Evolutionary conservation across 2,329 filamentous ascomycete species (phyloP).

Genomic region (Claviceps paspali): DNA sequence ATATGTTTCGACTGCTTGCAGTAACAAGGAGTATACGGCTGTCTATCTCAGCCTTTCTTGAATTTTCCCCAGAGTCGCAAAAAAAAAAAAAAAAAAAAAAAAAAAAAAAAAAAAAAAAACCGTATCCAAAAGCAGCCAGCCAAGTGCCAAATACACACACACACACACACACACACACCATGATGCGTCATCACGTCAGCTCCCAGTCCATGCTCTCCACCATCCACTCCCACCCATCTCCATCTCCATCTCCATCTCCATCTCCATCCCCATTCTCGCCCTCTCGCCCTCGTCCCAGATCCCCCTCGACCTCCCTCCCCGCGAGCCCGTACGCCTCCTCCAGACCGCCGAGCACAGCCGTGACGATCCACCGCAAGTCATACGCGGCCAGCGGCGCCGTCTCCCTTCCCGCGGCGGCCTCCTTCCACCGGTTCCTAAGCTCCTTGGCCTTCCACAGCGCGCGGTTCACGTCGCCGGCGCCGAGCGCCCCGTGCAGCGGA

Average conservation of each 20-base stretch:
- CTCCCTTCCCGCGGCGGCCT: slow-evolving; percentile 34
- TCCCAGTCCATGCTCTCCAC: slow-evolving; percentile 26
- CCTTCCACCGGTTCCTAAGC: slow-evolving; percentile 58
- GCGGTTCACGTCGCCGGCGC: slow-evolving; percentile 35
- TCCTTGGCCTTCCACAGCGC: slow-evolving; percentile 53
- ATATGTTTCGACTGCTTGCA: too few relatives aligned
- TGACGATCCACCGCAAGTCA: slow-evolving; percentile 44
- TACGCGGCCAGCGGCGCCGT: slow-evolving; percentile 38
- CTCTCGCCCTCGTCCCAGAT: slow-evolving; percentile 21
- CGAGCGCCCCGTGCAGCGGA: slow-evolving; percentile 41
- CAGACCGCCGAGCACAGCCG: slow-evolving; percentile 40
- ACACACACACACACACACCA: too few relatives aligned
- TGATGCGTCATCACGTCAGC: slow-evolving; percentile 8
- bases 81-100: too few relatives aligned
- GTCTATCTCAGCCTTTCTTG: too few relatives aligned
- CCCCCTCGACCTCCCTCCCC: slow-evolving; percentile 23
- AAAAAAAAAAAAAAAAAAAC: too few relatives aligned
- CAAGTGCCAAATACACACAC: too few relatives aligned
- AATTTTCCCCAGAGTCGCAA: too few relatives aligned
- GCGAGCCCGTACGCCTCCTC: slow-evolving; percentile 42
- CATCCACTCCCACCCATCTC: slow-evolving; percentile 24
- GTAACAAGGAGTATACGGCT: too few relatives aligned
- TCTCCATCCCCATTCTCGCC: slow-evolving; percentile 16
- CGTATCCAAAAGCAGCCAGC: too few relatives aligned
- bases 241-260: slow-evolving; percentile 14